phyloP scores from a whole-genome alignment of 2,329 filamentous ascomycete genomes.

The Grosmannia penicillata region DNA sequence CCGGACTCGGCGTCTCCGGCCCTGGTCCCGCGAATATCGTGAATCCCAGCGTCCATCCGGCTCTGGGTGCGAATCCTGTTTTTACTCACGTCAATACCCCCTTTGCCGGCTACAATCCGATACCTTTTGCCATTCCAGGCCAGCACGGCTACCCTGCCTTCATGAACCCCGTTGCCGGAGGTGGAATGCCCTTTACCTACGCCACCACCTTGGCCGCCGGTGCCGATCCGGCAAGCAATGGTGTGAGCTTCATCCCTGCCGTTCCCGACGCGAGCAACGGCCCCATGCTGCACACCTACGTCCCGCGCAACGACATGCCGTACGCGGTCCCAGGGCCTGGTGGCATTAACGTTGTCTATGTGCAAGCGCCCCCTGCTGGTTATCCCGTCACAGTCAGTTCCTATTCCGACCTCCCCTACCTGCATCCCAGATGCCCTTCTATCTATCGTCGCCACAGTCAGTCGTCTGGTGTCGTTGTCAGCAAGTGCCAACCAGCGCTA shows the following conservation, averaged over 20 bases:
- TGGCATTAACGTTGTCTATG: conserved; percentile 5
- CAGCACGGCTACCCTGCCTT: conserved; percentile 5
- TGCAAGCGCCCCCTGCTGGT: conserved; percentile 5
- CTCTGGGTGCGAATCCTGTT: conserved; percentile 9
- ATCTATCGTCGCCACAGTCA: neutral
- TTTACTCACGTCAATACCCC: conserved; percentile 8
- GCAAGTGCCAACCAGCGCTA: too few relatives aligned
- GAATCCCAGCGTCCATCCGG: conserved; percentile 6
- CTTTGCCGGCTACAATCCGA: neutral
- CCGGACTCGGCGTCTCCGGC: neutral
- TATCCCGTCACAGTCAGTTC: conserved; percentile 8
- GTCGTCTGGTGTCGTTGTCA: neutral
- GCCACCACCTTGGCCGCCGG: conserved; percentile 2
- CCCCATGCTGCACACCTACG: conserved; percentile 37
- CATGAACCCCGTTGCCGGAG: conserved; percentile 12
- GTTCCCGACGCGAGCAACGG: conserved; percentile 43
- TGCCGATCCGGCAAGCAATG: conserved; percentile 13
- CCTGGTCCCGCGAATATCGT: neutral
- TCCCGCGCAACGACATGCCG: conserved; percentile 33
- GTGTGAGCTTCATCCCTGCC: conserved; percentile 41
- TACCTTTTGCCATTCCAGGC: neutral
- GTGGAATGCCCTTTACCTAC: neutral
- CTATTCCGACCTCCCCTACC: neutral
- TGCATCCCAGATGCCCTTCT: neutral
- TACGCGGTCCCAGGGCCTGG: conserved; percentile 15